phyloP scores from a whole-genome alignment of 2,329 filamentous ascomycete species.

The Aspergillus cejpii region DNA sequence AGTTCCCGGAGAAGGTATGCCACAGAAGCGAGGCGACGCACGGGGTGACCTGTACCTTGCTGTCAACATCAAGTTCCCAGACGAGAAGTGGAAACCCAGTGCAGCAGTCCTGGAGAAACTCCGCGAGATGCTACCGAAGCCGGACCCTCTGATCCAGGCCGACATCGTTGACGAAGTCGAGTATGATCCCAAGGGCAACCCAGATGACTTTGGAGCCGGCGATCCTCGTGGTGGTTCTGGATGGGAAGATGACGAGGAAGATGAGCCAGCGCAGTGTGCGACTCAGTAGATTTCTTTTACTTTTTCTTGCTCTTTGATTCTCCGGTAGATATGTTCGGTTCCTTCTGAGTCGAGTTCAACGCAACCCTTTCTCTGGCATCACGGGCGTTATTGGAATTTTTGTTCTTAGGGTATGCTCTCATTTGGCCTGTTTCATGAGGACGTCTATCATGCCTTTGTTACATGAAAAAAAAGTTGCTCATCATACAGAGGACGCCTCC shows the following conservation, averaged over 20 bases:
- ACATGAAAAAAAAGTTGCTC: background rate
- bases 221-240: constrained; percentile 39
- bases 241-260: constrained; percentile 47
- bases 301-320: constrained; percentile 2
- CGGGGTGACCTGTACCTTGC: constrained; percentile 83
- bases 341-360: constrained; percentile 6
- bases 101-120: constrained; percentile 65
- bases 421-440: background rate
- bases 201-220: constrained; percentile 59
- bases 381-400: constrained; percentile 22
- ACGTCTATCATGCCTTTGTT: background rate
- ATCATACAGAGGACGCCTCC: too few species aligned
- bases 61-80: constrained; percentile 81
- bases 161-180: constrained; percentile 81
- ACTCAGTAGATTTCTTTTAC: constrained; percentile 38
- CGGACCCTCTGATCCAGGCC: constrained; percentile 55
- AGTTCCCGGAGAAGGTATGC: constrained; percentile 88
- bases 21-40: constrained; percentile 72
- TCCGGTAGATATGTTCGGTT: constrained; percentile 17
- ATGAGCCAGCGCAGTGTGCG: constrained; percentile 44
- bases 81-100: constrained; percentile 72
- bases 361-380: constrained; percentile 23
- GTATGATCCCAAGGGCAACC: constrained; percentile 72
- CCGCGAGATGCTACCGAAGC: constrained; percentile 64
- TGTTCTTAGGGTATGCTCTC: constrained; percentile 2